Evolutionary conservation across 208 protist genomes (phyloP), one percentile per base, ranked within the genome.

Genomic region (Wallacemonas collosoma): DNA sequence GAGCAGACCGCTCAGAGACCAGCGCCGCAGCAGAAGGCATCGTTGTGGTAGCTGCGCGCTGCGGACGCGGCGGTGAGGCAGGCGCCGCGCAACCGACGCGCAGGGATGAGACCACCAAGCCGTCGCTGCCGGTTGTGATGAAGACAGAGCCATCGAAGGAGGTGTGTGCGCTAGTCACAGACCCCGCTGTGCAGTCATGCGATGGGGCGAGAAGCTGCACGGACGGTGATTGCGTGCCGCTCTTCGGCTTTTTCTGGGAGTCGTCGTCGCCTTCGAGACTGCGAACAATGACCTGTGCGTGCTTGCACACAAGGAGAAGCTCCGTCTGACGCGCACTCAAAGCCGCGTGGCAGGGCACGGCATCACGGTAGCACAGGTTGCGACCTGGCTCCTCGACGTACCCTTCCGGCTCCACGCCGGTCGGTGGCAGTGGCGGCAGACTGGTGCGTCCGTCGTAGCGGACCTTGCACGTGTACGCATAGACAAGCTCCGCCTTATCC

Each of bases 101-200:
- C 44, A 91, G 66, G 70, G 97, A 89, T 26, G 90, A 71, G 44
- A 98, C 94, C 26, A 98, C 71, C 38, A 97, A 86, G 43, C 96
- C 96, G 66, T 98, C 98, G 0, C 74, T 82, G 41, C 94, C 94
- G 2, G 86, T 89, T 1, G 95, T 93, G 40, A 98, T 63, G 36
- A 98, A 57, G 62, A 94, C 86, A 14, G 79, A 70, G 64, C 91
- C 92, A 76, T 98, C 96, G 73, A 91, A 95, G 1, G 91, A 95
- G 4, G 88, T 82, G 45, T 78, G 76, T 1, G 89, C 88, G 11
- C 82, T 83, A 12, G 88, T 88, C 47, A 96, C 69, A 35, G 26
- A 17, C 15, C 81, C 81, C 15, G 70, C 70, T n/a, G 87, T 90
- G 70, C 87, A 79, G 80, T 98, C 95, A 84, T 98, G 95, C n/a